Evolutionary conservation across 352 stramenopile genomes (phyloP), one percentile per base, ranked within the genome.

Genomic region (Vaucheria bursata): DNA sequence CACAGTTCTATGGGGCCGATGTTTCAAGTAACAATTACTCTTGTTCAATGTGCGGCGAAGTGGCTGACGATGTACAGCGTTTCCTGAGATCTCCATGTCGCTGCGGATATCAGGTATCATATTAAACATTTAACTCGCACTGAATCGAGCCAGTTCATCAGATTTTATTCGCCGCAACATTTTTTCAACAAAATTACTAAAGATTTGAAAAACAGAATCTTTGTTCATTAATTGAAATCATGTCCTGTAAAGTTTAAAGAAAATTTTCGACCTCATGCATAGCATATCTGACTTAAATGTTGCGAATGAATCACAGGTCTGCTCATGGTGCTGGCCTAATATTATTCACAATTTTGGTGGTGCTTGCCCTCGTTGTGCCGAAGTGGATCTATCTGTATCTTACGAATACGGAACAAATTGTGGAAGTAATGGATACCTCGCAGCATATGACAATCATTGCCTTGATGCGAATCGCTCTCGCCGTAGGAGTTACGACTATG

Each of bases 251-350:
- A 18, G 18, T 18, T 25, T 59, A 25, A 18, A 18, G 45, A 18
- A 59, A 25, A 18, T 25, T 18, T 25, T 25, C 12, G 25, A 18
- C 45, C 12, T 18, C 45, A 18, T 59, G 45, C 45, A 59, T 25
- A 25, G 12, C 45, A 59, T 25, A 59, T 7, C 37, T 2, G 37
- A 8, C 2, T 68, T 8, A 31, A 2, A 7, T 34, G 53, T 2
- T 2, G 2, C 53, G 8, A 31, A 37, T 31, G 2, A 2, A 34
- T 59, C 45, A 59, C 53, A 68, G 53, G 53, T 34, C 2, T 68
- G 53, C 53, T 68, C 53, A 31, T 68, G 53, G 53, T 68, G 53
- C 53, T 68, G 53, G 53, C 53, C 34, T 2, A 31, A 68, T 2
- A 68, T 68, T 34, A 2, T 37, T 34, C 6, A 37, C 31, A 31